These are phyloP conservation scores for Buxus sempervirens DNA, from an alignment of 164 flowering plant species.

Conservation along the genomic window DNA sequence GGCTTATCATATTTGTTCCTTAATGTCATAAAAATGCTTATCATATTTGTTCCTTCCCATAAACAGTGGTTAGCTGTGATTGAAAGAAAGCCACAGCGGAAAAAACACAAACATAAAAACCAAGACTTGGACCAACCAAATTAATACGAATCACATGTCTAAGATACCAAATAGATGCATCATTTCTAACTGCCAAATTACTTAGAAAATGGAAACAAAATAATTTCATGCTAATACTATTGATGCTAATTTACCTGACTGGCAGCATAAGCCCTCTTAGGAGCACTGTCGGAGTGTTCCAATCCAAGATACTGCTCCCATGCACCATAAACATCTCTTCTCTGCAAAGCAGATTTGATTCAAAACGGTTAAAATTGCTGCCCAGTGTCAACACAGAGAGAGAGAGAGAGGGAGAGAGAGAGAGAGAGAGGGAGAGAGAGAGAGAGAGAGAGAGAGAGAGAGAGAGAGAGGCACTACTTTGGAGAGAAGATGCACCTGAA, in stretches of 20 bases:
- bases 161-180: too few relatives aligned
- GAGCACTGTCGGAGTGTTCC: slow-evolving; percentile 90
- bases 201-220: too few relatives aligned
- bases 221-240: too few relatives aligned
- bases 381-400: too few relatives aligned
- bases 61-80: neutral
- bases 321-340: slow-evolving; percentile 94
- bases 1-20: neutral
- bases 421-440: neutral
- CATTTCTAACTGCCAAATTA: too few relatives aligned
- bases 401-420: neutral
- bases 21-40: too few relatives aligned
- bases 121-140: too few relatives aligned
- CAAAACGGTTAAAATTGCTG: neutral
- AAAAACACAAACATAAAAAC: too few relatives aligned
- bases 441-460: neutral
- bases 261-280: slow-evolving; percentile 75
- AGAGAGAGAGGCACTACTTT: neutral
- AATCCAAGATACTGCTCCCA: slow-evolving; percentile 98
- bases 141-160: too few relatives aligned
- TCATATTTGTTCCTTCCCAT: neutral
- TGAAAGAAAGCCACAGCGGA: too few relatives aligned
- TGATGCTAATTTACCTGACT: slow-evolving; percentile 59
- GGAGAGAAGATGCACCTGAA: slow-evolving; percentile 55
- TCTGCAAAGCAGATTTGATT: slow-evolving; percentile 34